Evolutionary conservation across 2,329 filamentous ascomycete genomes (phyloP), one percentile per base, ranked within the genome.

Genomic region (Cercospora zeae-maydis): DNA sequence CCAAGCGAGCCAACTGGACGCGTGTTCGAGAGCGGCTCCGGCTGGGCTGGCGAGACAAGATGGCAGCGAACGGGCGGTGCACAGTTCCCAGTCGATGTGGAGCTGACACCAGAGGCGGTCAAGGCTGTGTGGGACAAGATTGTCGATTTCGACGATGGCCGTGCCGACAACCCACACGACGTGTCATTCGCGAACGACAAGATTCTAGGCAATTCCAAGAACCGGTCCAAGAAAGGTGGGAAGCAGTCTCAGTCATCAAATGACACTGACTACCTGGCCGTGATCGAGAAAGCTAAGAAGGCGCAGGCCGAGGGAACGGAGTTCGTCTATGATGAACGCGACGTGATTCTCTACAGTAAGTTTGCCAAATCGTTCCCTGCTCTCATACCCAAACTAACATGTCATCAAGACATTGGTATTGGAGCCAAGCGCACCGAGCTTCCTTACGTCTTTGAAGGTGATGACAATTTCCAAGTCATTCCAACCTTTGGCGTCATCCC

Each of bases 401-500:
- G 27, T 21, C 47, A 7, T 39, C 2, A 55, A 82, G 80, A 97
- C 80, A 84, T 99, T 45, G 93, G 93, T 64, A 79, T 99, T 65
- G 95, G 95, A 62, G 93, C 93, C 68, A 97, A 96, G 83, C 88
- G 90, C 70, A 92, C 86, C 31, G 92, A 99, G 66, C 84, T 99
- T 39, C 86, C 88, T 67, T 88, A 96, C 70, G 88, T 97, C 66
- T 99, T 91, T 74, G 95, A 99, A 82, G 90, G 91, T 73, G 81
- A 88, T 73, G 92, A 97, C 60, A 85, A 95, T 76, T 99, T 99
- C 86, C 92, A 97, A 77, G 88, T 91, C 58, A 83, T 98, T 58
- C 95, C 95, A 58, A 96, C 92, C n/a, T 99, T 91, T 73, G 95
- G 93, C 76, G 95, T 98, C 66, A 88, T 99, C 72, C 95, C 95